These are phyloP conservation scores for Chrysanthemum makinoi DNA, from an alignment of 129 eudicot species.

Conservation along the genomic window DNA sequence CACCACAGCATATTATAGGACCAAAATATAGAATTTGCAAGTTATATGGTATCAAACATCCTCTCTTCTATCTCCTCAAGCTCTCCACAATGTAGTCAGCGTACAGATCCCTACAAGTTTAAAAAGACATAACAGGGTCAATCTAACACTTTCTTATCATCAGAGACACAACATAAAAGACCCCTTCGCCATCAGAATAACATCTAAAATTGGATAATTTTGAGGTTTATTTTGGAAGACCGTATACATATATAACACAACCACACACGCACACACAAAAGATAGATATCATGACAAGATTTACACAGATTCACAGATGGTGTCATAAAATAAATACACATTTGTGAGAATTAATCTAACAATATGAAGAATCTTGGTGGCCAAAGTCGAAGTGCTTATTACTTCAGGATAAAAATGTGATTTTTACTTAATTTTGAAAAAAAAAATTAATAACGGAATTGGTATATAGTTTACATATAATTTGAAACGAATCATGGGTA, in stretches of 20 bases:
- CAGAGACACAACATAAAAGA: not conserved
- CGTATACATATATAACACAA: not conserved
- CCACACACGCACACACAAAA: not conserved
- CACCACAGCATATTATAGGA: slow-evolving; percentile 20
- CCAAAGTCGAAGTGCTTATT: too few relatives aligned
- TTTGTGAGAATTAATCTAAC: too few relatives aligned
- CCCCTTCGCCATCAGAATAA: not conserved
- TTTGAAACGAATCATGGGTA: not conserved
- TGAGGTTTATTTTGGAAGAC: not conserved
- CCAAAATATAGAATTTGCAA: slow-evolving; percentile 16
- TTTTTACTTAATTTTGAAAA: too few relatives aligned
- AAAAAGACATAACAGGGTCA: slow-evolving; percentile 4
- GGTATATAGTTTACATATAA: too few relatives aligned
- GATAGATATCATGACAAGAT: too few relatives aligned
- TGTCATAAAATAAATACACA: too few relatives aligned
- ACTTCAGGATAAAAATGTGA: too few relatives aligned
- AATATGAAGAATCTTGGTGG: too few relatives aligned
- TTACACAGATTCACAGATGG: too few relatives aligned
- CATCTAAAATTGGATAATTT: not conserved
- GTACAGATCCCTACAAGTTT: slow-evolving; percentile 68
- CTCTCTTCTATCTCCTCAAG: slow-evolving; percentile 62
- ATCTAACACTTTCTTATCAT: not conserved
- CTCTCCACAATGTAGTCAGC: slow-evolving; percentile 89
- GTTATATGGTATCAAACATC: slow-evolving; percentile 15
- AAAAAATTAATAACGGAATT: too few relatives aligned